Evolutionary conservation across 2,329 filamentous ascomycete genomes (phyloP).

Genomic region (Pseudogymnoascus sp.): DNA sequence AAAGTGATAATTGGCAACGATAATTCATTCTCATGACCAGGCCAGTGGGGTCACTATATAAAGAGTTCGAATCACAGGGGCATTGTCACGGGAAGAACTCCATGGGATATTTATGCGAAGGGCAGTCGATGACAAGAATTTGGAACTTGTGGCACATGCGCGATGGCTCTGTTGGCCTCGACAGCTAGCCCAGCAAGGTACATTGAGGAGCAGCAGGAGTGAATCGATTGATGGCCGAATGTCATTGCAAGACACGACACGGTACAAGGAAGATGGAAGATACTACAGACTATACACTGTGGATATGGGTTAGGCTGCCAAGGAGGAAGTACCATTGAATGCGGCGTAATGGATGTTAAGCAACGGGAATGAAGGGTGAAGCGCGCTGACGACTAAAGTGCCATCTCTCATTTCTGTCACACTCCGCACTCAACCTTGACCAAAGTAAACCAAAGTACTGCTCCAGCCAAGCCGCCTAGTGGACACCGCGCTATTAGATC

Average conservation of each 20-base stretch:
- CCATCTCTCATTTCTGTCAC: slow-evolving; percentile 1
- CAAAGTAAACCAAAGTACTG: not conserved
- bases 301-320: not conserved
- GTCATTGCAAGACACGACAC: not conserved
- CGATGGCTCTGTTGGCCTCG: not conserved
- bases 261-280: not conserved
- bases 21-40: not conserved
- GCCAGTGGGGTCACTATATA: not conserved
- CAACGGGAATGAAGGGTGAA: not conserved
- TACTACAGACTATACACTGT: not conserved
- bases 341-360: not conserved
- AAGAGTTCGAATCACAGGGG: not conserved
- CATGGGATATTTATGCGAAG: not conserved
- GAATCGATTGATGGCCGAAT: not conserved
- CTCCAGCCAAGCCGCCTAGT: not conserved
- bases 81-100: not conserved
- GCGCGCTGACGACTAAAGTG: not conserved
- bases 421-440: not conserved
- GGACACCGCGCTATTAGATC: not conserved
- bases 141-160: not conserved
- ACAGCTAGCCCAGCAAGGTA: not conserved
- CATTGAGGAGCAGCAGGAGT: not conserved
- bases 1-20: not conserved
- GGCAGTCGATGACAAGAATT: slow-evolving; percentile 1
- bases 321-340: not conserved